Evolutionary conservation across 768 basidiomycete genomes (phyloP), one percentile per base, ranked within the genome.

Genomic region (Nidularia pulvinata): DNA sequence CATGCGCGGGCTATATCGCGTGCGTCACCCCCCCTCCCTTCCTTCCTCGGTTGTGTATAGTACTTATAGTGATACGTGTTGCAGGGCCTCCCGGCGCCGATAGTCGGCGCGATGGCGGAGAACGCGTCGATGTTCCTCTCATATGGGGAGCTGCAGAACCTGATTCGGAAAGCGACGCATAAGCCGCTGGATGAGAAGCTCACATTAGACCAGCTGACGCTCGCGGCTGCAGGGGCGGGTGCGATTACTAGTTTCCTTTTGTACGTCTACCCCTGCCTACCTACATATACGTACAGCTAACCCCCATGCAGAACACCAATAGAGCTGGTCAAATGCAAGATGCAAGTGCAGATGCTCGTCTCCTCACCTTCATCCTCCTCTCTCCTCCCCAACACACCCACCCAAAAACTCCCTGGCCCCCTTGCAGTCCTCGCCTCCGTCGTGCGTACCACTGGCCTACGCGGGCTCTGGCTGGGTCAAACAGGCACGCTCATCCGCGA

Each of bases 61-160:
- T 25, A 42, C 34, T 13, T 36, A 51, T 43, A 32, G 25, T 43
- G 51, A 33, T 52, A 6, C 46, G 33, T 51, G 22, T 47, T 25
- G 25, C 25, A 95, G 95, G 96, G 96, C 13, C 76, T 98, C 3
- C 93, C 95, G n/a, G 92, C 93, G 42, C 96, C 96, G 0, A 77
- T 99, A 33, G 84, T 89, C 0, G 96, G 94, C 4, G 92, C 96
- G 30, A 96, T 96, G 86, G 87, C 83, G 1, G 95, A 98, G 70
- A 98, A 95, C 58, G 96, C 96, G 1, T 79, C 84, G 1, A 76
- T 98, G 35, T 99, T 99, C 73, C 71, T 97, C 46, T 76, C 89
- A 5, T 98, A 98, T 66, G 85, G 84, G 54, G 86, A 92, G 66
- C 71, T 86, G n/a, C 88, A 93, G 68, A 79, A 76, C 60, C 59